Conservation (phyloP, 1,139 yeast genomes). For the Spathaspora sp. region DNA sequence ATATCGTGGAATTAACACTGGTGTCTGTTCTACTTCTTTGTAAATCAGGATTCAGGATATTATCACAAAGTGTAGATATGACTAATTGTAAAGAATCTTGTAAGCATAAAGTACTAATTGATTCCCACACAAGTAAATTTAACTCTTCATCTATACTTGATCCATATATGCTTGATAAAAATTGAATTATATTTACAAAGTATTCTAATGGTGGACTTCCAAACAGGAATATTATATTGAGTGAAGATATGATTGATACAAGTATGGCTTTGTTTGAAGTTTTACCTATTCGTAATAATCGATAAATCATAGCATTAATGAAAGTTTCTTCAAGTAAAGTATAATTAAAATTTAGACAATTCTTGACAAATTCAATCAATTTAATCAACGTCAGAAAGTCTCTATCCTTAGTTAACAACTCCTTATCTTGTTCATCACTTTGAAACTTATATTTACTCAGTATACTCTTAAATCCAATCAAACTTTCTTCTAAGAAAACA, state of each 20-base stretch:
- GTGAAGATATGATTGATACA: slow-evolving; percentile 40
- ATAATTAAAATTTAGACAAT: slow-evolving; percentile 51
- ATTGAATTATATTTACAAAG: slow-evolving; percentile 39
- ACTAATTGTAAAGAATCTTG: slow-evolving; percentile 23
- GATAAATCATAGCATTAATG: slow-evolving; percentile 32
- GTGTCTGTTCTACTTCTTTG: slow-evolving; percentile 18
- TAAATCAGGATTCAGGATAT: slow-evolving; percentile 27
- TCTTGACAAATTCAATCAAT: slow-evolving; percentile 38
- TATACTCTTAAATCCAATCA: slow-evolving; percentile 15
- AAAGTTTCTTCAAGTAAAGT: slow-evolving; percentile 43
- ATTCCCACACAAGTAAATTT: slow-evolving; percentile 37
- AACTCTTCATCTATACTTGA: slow-evolving; percentile 36
- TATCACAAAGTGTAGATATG: slow-evolving; percentile 23
- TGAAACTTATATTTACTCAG: slow-evolving; percentile 12
- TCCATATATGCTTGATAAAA: slow-evolving; percentile 44
- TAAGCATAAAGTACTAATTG: slow-evolving; percentile 22
- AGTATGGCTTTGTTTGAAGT: slow-evolving; percentile 44
- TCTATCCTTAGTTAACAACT: slow-evolving; percentile 12
- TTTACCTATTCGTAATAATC: slow-evolving; percentile 39
- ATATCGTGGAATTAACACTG: slow-evolving; percentile 17
- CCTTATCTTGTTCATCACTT: slow-evolving; percentile 6
- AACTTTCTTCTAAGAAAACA: slow-evolving; percentile 16
- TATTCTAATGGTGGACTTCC: slow-evolving; percentile 48
- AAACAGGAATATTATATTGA: slow-evolving; percentile 47
- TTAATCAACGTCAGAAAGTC: slow-evolving; percentile 16